Evolutionary conservation across 2,329 filamentous ascomycete species (phyloP), one percentile per base, ranked within the genome.

Genomic region (Sclerotinia glacialis): DNA sequence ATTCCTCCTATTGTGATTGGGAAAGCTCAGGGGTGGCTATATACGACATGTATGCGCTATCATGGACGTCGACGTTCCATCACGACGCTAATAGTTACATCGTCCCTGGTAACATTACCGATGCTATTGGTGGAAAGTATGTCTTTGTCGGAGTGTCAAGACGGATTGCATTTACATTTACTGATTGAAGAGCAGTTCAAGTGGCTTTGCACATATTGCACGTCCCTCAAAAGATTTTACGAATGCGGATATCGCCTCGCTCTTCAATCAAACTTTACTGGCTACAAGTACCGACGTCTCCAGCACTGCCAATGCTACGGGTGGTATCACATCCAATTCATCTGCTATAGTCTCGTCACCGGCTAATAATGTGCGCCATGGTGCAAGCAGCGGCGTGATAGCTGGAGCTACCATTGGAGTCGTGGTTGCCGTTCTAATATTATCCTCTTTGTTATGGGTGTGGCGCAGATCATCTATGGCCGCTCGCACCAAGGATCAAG

Each of bases 61-160:
- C 66, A 18, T 78, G 76, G 77, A 71, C 72, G n/a, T 77, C 71
- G 47, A 67, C 71, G 4, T 78, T 74, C 63, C 65, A 75, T 68
- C 70, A 68, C 18, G 64, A 70, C 23, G 72, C 72, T n/a, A 49
- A 65, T 1, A 61, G 66, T 18, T 78, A 78, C 64, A 60, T 68
- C 23, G 74, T 78, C 3, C 72, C 74, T 6, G 56, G 40, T n/a
- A 40, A 56, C 11, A 53, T 78, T 16, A 69, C 72, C 31, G 55
- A 44, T 12, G 65, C 67, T 28, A 75, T 78, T 53, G 76, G 77
- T 28, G 77, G 77, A 55, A 65, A 64, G 67, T 66, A 55, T 63
- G 67, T 65, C n/a, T 61, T 47, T 6, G n/a, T 28, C 12, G 16
- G 34, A 5, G n/a, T 4, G 28, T 16, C 12, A 28, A 16, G n/a